A percentile compares a stretch with the other conserved stretches of the same genome.
These are phyloP conservation scores for Nicotiana tomentosiformis DNA, from an alignment of 257 asterid genomes.

Conservation along the genomic window DNA sequence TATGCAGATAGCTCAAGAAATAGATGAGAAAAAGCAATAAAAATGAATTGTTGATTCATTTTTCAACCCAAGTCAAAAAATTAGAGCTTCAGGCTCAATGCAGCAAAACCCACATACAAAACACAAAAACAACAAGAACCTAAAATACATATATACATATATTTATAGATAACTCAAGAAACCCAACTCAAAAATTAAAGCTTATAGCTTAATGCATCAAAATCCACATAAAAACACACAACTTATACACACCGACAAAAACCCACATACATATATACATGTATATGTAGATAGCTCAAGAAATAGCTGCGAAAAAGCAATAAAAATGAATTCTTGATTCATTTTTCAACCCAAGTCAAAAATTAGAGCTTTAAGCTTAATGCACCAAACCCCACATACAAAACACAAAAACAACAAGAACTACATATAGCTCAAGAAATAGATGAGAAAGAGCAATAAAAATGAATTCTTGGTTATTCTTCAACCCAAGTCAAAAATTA, in stretches of 20 bases:
- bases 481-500: not conserved
- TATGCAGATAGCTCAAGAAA: not conserved
- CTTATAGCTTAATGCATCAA: not conserved
- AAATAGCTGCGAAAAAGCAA: not conserved
- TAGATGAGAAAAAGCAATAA: not conserved
- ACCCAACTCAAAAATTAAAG: not conserved
- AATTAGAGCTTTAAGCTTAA: not conserved
- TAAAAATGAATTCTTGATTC: not conserved
- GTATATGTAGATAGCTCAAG: not conserved
- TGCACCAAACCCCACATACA: not conserved
- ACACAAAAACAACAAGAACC: not conserved
- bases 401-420: not conserved
- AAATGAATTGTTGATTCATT: not conserved
- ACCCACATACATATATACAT: not conserved
- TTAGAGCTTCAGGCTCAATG: not conserved
- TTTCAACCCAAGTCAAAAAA: not conserved
- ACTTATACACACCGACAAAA: too few relatives aligned
- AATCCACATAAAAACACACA: not conserved
- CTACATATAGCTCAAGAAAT: too few relatives aligned
- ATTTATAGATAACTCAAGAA: not conserved
- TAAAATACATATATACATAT: too few relatives aligned
- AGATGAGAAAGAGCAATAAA: not conserved
- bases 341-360: not conserved
- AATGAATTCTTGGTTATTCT: not conserved
- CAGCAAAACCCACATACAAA: not conserved